Base-by-base conservation (phyloP, 305 asterid species). In the Fraxinus floribunda region DNA sequence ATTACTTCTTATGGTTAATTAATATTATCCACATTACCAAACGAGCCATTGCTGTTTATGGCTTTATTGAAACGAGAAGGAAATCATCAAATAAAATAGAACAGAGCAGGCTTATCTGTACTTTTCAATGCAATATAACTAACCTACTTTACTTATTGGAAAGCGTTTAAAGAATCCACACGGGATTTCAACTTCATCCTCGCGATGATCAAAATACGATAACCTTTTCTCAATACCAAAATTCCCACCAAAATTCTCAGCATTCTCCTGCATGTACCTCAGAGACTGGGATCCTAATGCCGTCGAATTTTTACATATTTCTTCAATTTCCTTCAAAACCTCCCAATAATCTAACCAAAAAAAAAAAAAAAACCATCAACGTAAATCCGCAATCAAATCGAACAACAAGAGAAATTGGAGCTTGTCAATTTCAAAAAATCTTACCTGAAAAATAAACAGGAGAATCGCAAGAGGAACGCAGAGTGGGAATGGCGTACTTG, bases 141-240 rank as follows among this genome's bases (percentile, higher is more conserved):
- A 16, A 95, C 99, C 99, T 0, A 84, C 75, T 79, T 38, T 39
- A 24, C 85, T 78, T 79, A 94, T 82, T 0, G 96, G 97, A 66
- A 93, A 89, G 5, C 2, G 80, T 77, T 84, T 90, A 34, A 95
- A 90, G 91, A 94, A 94, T 57, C 99, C 99, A 80, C 99, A 93
- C 3, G 99, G 97, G 79, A 93, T 79, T 85, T 80, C 87, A 39
- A 26, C 79, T 55, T 77, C 88, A 26, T 85, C 83, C 2, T 86
- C 88, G 1, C 8, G 78, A 76, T 78, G 87, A 87, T 91, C 78
- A 44, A 91, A 89, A 84, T 86, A 89, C 9, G 93, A 92, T 30
- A 87, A 32, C 80, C 99, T 87, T 77, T 87, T 79, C 62, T 79
- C 78, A 8, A 86, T 32, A 82, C 92, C 89, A 78, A 94, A 88